phyloP scores from a whole-genome alignment of 164 flowering plant species.

The Liquidambar formosana region DNA sequence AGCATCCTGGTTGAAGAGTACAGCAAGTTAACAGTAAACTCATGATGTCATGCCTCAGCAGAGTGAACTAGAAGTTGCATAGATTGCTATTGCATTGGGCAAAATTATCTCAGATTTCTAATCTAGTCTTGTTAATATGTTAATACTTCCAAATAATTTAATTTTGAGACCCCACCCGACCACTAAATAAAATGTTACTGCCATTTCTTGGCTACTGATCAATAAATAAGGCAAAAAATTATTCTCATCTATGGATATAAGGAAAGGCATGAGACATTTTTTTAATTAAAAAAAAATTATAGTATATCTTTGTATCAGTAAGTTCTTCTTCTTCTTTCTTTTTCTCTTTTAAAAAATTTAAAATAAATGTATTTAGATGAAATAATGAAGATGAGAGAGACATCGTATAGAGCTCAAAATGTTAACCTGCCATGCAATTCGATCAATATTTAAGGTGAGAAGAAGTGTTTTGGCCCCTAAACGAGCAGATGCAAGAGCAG shows the following conservation, averaged over 20 bases:
- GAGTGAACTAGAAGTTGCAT: background rate
- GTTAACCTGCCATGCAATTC: constrained; percentile 97
- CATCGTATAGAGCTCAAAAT: background rate
- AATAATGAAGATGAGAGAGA: background rate
- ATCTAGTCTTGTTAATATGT: background rate
- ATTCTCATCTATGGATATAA: no score
- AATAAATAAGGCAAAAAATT: no score
- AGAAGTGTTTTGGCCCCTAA: constrained; percentile 95
- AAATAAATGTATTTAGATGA: background rate
- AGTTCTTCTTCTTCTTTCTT: no score
- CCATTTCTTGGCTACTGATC: no score
- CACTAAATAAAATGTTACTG: background rate
- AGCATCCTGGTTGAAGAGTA: no score
- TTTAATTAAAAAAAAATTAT: no score
- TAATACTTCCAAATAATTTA: background rate
- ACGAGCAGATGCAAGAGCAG: constrained; percentile 95
- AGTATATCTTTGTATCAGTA: no score
- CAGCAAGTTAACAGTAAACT: no score
- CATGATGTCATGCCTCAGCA: no score
- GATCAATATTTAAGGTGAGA: constrained; percentile 87
- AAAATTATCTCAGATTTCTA: background rate
- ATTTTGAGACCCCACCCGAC: background rate
- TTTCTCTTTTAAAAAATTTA: background rate
- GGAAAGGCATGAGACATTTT: no score
- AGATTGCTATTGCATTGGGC: background rate